A percentile compares a stretch with the other conserved stretches of the same genome.
These are phyloP conservation scores for Quercus bicolor DNA, from an alignment of 306 rosid genomes.

Conservation along the genomic window DNA sequence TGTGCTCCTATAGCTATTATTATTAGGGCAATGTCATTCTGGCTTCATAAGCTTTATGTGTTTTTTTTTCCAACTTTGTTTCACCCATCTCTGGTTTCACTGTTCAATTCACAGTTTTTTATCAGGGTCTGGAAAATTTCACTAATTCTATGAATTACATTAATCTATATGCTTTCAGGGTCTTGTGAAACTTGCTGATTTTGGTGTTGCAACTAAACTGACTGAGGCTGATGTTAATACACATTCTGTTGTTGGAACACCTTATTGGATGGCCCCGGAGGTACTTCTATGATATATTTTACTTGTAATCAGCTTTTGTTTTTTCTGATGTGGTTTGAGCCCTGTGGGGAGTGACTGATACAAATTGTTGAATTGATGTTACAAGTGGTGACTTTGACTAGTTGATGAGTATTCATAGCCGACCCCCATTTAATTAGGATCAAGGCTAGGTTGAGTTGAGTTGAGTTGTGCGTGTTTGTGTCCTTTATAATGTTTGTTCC, in stretches of 20 bases:
- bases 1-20: neutral
- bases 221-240: constrained; percentile 99
- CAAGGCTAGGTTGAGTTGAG: neutral
- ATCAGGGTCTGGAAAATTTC: constrained; percentile 5
- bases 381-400: no score
- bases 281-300: constrained; percentile 38
- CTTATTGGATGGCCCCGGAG: constrained; percentile 99
- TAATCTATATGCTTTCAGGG: constrained; percentile 53
- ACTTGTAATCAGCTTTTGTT: neutral
- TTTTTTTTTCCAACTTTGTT: neutral
- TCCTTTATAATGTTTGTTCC: neutral
- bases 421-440: neutral
- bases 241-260: constrained; percentile 99
- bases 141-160: constrained; percentile 4
- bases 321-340: neutral
- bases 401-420: neutral
- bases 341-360: neutral
- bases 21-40: neutral
- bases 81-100: neutral
- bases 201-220: constrained; percentile 96
- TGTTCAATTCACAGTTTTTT: neutral
- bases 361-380: neutral
- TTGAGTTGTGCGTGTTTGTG: neutral
- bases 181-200: constrained; percentile 99
- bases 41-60: neutral